Conservation (phyloP, 2,329 filamentous ascomycete species). For the Claviceps fusiformis region DNA sequence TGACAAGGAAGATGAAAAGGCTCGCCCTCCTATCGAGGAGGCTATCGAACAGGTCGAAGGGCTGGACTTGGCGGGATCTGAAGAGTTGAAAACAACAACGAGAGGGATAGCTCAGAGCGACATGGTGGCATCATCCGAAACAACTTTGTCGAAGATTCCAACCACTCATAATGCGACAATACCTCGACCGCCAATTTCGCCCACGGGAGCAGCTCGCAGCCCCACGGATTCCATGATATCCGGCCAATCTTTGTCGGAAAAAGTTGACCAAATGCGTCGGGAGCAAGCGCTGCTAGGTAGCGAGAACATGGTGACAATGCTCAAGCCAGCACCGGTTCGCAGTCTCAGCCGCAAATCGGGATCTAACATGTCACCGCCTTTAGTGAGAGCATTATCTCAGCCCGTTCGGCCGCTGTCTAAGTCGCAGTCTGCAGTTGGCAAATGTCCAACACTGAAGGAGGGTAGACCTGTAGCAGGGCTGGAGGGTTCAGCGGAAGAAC, state of each 20-base stretch:
- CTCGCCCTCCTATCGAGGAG: slow-evolving; percentile 17
- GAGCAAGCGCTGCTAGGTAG: slow-evolving; percentile 24
- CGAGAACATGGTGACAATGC: slow-evolving; percentile 15
- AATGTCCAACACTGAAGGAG: slow-evolving; percentile 25
- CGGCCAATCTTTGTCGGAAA: slow-evolving; percentile 26
- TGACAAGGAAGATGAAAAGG: slow-evolving; percentile 18
- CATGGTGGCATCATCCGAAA: neutral
- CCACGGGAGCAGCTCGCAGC: slow-evolving; percentile 8
- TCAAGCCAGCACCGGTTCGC: slow-evolving; percentile 19
- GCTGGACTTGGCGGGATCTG: slow-evolving; percentile 32
- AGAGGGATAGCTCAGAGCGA: slow-evolving; percentile 6
- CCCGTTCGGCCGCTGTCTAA: slow-evolving; percentile 33
- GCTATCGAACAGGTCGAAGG: slow-evolving; percentile 34
- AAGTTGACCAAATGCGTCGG: slow-evolving; percentile 37
- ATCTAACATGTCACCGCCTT: slow-evolving; percentile 34
- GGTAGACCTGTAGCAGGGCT: slow-evolving; percentile 14
- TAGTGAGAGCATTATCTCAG: slow-evolving; percentile 40
- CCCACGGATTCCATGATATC: slow-evolving; percentile 8
- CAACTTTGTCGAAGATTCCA: neutral
- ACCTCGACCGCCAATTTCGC: slow-evolving; percentile 11
- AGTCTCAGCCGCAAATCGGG: slow-evolving; percentile 30
- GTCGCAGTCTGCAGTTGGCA: slow-evolving; percentile 30
- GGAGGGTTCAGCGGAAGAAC: slow-evolving; percentile 12
- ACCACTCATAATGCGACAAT: slow-evolving; percentile 1
- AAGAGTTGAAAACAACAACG: slow-evolving; percentile 12